A percentile compares a stretch with the other conserved stretches of the same genome.
phyloP scores from a whole-genome alignment of 768 basidiomycete genomes.

The Lentinula edodes region DNA sequence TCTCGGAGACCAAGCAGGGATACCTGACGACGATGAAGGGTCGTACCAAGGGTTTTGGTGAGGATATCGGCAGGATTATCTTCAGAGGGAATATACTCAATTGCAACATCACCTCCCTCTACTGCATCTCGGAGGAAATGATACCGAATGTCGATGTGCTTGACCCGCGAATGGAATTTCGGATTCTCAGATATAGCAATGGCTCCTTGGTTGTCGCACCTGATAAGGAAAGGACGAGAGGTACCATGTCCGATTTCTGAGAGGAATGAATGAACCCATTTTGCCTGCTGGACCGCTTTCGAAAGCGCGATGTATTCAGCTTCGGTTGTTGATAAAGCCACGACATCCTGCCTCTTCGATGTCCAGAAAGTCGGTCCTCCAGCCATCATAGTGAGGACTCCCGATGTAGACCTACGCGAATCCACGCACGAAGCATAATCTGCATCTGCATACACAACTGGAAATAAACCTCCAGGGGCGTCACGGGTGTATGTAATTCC shows the following conservation, averaged over 20 bases:
- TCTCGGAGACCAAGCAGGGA: no score
- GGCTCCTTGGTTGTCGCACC: constrained; percentile 20
- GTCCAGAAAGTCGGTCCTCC: not conserved
- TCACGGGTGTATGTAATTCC: not conserved
- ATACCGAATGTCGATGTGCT: constrained; percentile 30
- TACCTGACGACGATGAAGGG: no score
- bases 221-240: not conserved
- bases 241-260: not conserved
- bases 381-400: not conserved
- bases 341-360: not conserved
- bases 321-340: not conserved
- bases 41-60: constrained; percentile 9
- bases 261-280: not conserved
- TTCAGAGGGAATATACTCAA: constrained; percentile 11
- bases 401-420: not conserved
- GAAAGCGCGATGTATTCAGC: not conserved
- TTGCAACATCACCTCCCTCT: not conserved
- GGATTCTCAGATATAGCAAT: constrained; percentile 18
- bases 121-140: constrained; percentile 25
- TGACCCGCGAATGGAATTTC: constrained; percentile 19
- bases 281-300: not conserved
- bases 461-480: no score
- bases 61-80: constrained; percentile 21
- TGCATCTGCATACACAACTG: no score
- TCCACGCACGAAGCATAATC: not conserved